These are phyloP conservation scores for Cyclotella baltica DNA, from an alignment of 108 stramenopile species.

Conservation along the genomic window DNA sequence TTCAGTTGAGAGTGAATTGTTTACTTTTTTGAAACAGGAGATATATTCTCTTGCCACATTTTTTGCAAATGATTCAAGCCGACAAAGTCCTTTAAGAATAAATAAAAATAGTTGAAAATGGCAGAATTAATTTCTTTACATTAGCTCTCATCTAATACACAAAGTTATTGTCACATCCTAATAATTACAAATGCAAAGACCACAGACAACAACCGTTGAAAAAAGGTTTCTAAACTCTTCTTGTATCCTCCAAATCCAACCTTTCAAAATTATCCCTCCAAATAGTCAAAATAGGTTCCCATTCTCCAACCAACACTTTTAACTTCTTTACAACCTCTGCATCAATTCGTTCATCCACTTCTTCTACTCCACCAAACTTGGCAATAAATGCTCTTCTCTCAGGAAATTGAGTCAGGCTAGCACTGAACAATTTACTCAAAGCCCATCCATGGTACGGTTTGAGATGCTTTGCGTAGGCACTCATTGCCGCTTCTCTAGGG, in stretches of 20 bases:
- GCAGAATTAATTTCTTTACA: no score
- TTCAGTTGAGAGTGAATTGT: no score
- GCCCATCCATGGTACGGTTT: slow-evolving; percentile 58
- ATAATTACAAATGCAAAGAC: slow-evolving; percentile 5
- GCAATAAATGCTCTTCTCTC: slow-evolving; percentile 34
- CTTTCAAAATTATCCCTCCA: slow-evolving; percentile 57
- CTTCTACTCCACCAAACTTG: slow-evolving; percentile 53
- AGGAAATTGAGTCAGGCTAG: slow-evolving; percentile 40
- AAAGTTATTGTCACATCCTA: slow-evolving; percentile 3
- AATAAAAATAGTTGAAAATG: no score
- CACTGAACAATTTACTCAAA: slow-evolving; percentile 46
- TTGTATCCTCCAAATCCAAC: slow-evolving; percentile 55
- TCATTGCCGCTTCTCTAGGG: slow-evolving; percentile 48
- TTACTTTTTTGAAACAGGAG: no score
- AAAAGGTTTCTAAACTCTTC: slow-evolving; percentile 35
- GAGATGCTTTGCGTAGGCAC: slow-evolving; percentile 47
- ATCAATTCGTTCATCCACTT: slow-evolving; percentile 34
- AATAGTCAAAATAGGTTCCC: slow-evolving; percentile 48
- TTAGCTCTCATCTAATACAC: no score
- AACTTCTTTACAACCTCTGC: slow-evolving; percentile 44
- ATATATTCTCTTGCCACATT: no score
- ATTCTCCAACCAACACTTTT: slow-evolving; percentile 24
- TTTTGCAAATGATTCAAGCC: no score
- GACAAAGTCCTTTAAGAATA: no score
- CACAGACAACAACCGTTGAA: not conserved